Percentiles rank a stretch among this genome's conserved stretches.
These are phyloP conservation scores for Dothiorella sarmentorum DNA, from an alignment of 2,329 filamentous ascomycete genomes.

Conservation along the genomic window DNA sequence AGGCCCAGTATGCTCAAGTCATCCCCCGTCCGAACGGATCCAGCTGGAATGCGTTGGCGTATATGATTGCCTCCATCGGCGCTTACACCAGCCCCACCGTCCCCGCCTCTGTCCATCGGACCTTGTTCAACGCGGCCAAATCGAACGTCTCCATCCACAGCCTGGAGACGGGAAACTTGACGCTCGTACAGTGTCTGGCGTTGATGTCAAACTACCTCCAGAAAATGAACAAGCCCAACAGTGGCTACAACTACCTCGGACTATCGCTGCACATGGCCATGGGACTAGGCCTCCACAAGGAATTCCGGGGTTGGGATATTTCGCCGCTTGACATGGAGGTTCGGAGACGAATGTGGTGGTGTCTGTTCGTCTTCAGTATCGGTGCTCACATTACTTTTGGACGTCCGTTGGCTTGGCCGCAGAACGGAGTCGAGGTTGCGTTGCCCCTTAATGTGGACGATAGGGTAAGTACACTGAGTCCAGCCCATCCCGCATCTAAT, in stretches of 20 bases:
- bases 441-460: constrained; percentile 47
- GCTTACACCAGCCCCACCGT: constrained; percentile 43
- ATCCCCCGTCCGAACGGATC: constrained; percentile 41
- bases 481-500: no score
- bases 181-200: constrained; percentile 46
- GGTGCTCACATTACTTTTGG: constrained; percentile 52
- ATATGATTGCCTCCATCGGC: constrained; percentile 46
- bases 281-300: constrained; percentile 50
- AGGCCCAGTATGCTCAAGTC: constrained; percentile 45
- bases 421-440: constrained; percentile 43
- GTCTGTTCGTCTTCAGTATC: constrained; percentile 45
- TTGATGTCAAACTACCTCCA: constrained; percentile 50
- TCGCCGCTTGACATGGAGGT: constrained; percentile 38
- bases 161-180: constrained; percentile 50
- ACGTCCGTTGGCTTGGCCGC: constrained; percentile 46
- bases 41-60: constrained; percentile 46
- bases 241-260: constrained; percentile 49
- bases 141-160: constrained; percentile 44
- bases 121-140: constrained; percentile 47
- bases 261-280: constrained; percentile 50
- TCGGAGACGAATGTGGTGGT: constrained; percentile 36
- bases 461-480: constrained; percentile 29
- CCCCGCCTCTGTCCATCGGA: constrained; percentile 43
- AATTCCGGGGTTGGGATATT: constrained; percentile 48
- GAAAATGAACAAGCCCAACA: constrained; percentile 51